A percentile compares a stretch with the other conserved stretches of the same genome.
Conservation (phyloP, 2,329 filamentous ascomycete genomes). For the Talaromyces sp. region DNA sequence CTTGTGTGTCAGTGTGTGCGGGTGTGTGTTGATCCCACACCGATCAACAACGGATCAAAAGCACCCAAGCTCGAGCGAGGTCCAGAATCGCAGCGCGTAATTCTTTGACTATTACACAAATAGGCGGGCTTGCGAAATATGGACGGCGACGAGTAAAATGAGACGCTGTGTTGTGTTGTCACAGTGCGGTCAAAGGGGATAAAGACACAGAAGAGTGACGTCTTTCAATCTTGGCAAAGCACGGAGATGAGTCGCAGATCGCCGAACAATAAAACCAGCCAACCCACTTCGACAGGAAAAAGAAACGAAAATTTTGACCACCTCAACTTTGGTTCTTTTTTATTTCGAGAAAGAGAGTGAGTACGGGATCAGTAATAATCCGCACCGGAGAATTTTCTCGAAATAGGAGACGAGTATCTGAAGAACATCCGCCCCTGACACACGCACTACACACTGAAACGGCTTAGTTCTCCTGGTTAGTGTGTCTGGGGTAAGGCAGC, state of each 20-base stretch:
- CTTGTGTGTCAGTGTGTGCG: not conserved
- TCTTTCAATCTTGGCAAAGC: conserved; percentile 3
- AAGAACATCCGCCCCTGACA: not conserved
- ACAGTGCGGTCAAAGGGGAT: not conserved
- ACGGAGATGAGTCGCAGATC: conserved; percentile 2
- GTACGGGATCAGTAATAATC: not conserved
- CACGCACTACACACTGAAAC: conserved; percentile 3
- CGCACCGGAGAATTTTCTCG: not conserved
- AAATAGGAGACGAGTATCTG: not conserved
- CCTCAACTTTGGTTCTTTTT: not conserved
- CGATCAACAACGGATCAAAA: not conserved
- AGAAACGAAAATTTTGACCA: not conserved
- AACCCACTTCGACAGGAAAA: not conserved
- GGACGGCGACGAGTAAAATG: not conserved
- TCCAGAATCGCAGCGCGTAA: not conserved
- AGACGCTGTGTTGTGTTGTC: not conserved
- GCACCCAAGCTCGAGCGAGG: not conserved
- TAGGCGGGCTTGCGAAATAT: not conserved
- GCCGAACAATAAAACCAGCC: not conserved
- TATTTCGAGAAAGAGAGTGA: not conserved
- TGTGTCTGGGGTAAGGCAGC: conserved; percentile 5
- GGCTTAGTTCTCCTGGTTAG: not conserved
- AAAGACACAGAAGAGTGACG: not conserved
- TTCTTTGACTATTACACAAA: not conserved
- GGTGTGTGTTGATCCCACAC: not conserved